Conservation (phyloP, 306 rosid genomes). For the Hippophae rhamnoides region DNA sequence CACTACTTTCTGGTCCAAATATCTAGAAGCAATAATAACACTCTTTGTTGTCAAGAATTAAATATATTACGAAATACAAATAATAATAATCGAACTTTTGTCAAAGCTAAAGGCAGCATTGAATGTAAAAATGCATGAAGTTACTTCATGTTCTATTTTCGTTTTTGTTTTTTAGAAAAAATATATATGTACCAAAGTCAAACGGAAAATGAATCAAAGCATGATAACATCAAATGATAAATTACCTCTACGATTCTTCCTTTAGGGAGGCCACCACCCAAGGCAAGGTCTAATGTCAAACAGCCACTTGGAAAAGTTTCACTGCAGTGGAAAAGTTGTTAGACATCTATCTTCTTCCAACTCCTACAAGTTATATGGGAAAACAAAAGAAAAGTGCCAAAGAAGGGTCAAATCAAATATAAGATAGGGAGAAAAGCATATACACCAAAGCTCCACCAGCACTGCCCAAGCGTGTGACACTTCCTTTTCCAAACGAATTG, state of each 20-base stretch:
- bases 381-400: neutral
- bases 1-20: constrained; percentile 98
- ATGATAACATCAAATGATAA: neutral
- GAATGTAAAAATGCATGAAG: no score
- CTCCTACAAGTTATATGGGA: constrained; percentile 3
- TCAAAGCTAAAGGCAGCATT: no score
- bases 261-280: constrained; percentile 95
- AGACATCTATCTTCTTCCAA: constrained; percentile 15
- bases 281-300: constrained; percentile 85
- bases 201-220: neutral
- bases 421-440: constrained; percentile 20
- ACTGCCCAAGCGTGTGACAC: constrained; percentile 94
- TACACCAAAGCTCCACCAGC: constrained; percentile 99
- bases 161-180: neutral
- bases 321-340: constrained; percentile 37
- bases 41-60: no score
- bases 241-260: constrained; percentile 98
- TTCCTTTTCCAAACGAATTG: constrained; percentile 86
- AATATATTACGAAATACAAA: no score
- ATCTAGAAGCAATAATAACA: constrained; percentile 37
- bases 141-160: no score
- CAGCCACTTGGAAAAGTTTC: constrained; percentile 99
- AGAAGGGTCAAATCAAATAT: neutral
- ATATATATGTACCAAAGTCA: neutral
- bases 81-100: no score